Percentiles rank a stretch among this genome's conserved stretches.
These are phyloP conservation scores for Calocybe gambosa DNA, from an alignment of 1,284 basidiomycete species.

Conservation along the genomic window DNA sequence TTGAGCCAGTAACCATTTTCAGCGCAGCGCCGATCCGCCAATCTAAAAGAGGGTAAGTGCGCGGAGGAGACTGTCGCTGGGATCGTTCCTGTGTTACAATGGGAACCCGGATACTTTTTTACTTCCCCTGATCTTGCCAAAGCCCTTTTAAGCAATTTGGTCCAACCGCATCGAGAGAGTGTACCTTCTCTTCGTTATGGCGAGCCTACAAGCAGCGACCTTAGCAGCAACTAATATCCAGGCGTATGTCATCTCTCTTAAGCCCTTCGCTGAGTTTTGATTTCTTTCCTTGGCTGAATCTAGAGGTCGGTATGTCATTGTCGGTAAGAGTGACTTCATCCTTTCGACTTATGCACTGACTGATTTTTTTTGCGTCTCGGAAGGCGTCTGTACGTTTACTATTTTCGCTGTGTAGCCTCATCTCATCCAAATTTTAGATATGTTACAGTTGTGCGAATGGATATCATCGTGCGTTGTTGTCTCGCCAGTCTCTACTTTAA, in stretches of 20 bases:
- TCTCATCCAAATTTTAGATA: conserved; percentile 5
- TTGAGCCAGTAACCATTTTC: not conserved
- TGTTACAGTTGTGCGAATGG: conserved; percentile 14
- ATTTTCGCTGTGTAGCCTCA: not conserved
- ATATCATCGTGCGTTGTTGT: conserved; percentile 8
- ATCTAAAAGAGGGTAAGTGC: not conserved
- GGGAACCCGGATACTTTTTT: not conserved
- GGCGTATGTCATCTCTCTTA: conserved; percentile 3
- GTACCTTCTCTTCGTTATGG: not conserved
- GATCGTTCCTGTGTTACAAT: not conserved
- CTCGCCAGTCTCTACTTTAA: not conserved
- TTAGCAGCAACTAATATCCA: conserved; percentile 5
- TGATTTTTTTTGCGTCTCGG: not conserved
- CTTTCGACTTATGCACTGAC: not conserved
- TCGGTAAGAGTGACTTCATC: conserved; percentile 4
- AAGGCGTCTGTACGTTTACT: conserved; percentile 11
- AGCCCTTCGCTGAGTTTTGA: not conserved
- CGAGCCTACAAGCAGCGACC: not conserved
- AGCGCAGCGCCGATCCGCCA: not conserved
- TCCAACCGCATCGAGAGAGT: not conserved
- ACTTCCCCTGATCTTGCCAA: not conserved
- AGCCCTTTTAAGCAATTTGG: not conserved
- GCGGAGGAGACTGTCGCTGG: not conserved
- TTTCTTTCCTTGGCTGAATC: not conserved
- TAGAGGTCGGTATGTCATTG: conserved; percentile 11